Conservation (phyloP, 192 early-diverging fungal species). For the Backusella sp. region DNA sequence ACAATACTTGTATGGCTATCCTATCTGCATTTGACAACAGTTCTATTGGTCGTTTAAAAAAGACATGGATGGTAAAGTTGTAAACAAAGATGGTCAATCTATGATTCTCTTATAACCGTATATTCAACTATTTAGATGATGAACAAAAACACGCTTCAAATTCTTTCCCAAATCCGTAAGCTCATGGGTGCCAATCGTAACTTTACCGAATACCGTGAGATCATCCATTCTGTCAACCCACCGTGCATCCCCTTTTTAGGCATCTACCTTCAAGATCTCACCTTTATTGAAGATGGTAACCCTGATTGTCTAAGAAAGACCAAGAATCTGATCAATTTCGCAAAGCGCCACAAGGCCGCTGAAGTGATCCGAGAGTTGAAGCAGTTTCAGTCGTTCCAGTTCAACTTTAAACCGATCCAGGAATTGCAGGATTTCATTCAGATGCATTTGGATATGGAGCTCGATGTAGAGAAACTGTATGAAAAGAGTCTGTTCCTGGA, state of each 20-base stretch:
- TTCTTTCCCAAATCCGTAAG: conserved; percentile 55
- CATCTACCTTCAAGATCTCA: conserved; percentile 78
- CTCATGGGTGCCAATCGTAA: conserved; percentile 74
- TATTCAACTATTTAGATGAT: conserved; percentile 26
- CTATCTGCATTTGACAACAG: conserved; percentile 86
- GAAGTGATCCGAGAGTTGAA: conserved; percentile 90
- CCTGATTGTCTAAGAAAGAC: conserved; percentile 60
- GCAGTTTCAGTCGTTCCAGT: conserved; percentile 83
- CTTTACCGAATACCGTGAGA: conserved; percentile 72
- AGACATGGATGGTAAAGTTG: conserved; percentile 75
- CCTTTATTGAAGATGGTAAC: conserved; percentile 83
- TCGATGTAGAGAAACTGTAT: conserved; percentile 73
- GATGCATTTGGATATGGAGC: conserved; percentile 62
- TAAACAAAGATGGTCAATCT: background rate
- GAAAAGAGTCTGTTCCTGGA: conserved; percentile 75
- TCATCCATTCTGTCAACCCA: conserved; percentile 69
- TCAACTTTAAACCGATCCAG: conserved; percentile 67
- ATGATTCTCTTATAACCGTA: background rate
- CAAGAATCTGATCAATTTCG: conserved; percentile 84
- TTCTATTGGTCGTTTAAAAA: conserved; percentile 82
- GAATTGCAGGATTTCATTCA: conserved; percentile 82
- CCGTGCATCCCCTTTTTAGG: conserved; percentile 79
- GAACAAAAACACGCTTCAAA: conserved; percentile 39
- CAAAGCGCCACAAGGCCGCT: conserved; percentile 81
- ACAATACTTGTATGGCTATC: conserved; percentile 87